Base-by-base conservation (phyloP, 177 flowering plant genomes). In the Vitis hybrid region DNA sequence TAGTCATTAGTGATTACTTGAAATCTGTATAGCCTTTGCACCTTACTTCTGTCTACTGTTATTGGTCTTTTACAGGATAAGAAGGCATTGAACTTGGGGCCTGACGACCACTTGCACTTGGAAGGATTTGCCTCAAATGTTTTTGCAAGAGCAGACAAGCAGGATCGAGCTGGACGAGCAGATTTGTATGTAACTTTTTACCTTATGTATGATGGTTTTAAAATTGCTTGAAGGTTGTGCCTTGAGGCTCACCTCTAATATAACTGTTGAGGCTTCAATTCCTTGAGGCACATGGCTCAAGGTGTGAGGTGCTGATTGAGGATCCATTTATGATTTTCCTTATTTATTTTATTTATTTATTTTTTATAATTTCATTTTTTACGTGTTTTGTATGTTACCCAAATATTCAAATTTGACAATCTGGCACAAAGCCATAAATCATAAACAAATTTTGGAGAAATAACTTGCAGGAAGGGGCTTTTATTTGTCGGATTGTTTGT, bases 111-210 rank as follows among this genome's bases (percentile, higher is more conserved):
- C 72, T 71, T 96, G 74, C 82, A 93, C 73, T 69, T 96, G 65
- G 99, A 96, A 73, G 99, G 99, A 19, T 96, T 93, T 89, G 97
- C 97, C 33, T 85, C 79, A 57, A 93, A 86, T 80, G 93, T 96
- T 12, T 96, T 96, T 81, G 86, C 83, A 5, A 93, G 87, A 80
- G 99, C 97, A 67, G 99, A 96, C 79, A 93, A 96, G 79, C 97
- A 93, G 77, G 99, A 93, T 81, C 88, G 97, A 33, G 97, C 97
- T 58, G 99, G 98, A 31, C 86, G 92, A 74, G 92, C 97, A 69
- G 98, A 96, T 82, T 76, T 91, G 99, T 96, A 90, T 49, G 89
- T 2, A 53, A 49, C 52, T 9, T 63, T 56, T 57, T 64, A 29
- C 45, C 18, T 70, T 67, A 7, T 18, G 57, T 20, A 14, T 65